phyloP scores from a whole-genome alignment of 805 yeast genomes.

The Sugiyamaella marilandica region DNA sequence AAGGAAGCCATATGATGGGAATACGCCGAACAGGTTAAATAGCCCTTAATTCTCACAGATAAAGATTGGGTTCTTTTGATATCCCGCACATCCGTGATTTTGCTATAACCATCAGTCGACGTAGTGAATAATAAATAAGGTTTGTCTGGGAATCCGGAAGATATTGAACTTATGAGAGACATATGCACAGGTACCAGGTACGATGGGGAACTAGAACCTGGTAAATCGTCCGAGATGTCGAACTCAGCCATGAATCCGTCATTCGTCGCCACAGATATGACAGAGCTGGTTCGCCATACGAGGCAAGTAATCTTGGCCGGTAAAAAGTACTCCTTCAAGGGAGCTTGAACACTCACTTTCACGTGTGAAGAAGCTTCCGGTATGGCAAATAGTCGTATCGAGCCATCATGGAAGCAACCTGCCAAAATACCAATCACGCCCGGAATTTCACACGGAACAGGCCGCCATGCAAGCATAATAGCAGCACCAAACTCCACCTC shows the following conservation, averaged over 20 bases:
- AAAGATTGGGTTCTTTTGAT: conserved; percentile 18
- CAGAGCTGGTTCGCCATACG: conserved; percentile 43
- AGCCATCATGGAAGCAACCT: conserved; percentile 56
- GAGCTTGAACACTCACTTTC: conserved; percentile 7
- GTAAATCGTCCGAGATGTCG: conserved; percentile 29
- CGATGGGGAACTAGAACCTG: conserved; percentile 30
- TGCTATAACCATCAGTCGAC: conserved; percentile 42
- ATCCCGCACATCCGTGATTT: conserved; percentile 34
- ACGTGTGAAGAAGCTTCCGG: conserved; percentile 7
- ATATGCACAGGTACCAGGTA: conserved; percentile 37
- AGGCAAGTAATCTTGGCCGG: conserved; percentile 40
- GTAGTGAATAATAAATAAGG: conserved; percentile 35
- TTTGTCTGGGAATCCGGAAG: conserved; percentile 34
- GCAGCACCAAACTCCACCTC: conserved; percentile 32
- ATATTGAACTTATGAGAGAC: conserved; percentile 35
- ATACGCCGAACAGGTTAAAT: conserved; percentile 30
- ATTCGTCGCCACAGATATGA: conserved; percentile 51
- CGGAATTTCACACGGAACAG: conserved; percentile 33
- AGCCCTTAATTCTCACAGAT: conserved; percentile 27
- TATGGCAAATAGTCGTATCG: conserved; percentile 42
- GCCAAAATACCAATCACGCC: conserved; percentile 35
- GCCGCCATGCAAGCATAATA: conserved; percentile 27
- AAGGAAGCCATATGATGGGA: conserved; percentile 30
- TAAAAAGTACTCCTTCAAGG: conserved; percentile 14
- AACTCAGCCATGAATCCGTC: conserved; percentile 61